These are phyloP conservation scores for Tricholoma hemisulphureum DNA, from an alignment of 768 basidiomycete species.

Conservation along the genomic window DNA sequence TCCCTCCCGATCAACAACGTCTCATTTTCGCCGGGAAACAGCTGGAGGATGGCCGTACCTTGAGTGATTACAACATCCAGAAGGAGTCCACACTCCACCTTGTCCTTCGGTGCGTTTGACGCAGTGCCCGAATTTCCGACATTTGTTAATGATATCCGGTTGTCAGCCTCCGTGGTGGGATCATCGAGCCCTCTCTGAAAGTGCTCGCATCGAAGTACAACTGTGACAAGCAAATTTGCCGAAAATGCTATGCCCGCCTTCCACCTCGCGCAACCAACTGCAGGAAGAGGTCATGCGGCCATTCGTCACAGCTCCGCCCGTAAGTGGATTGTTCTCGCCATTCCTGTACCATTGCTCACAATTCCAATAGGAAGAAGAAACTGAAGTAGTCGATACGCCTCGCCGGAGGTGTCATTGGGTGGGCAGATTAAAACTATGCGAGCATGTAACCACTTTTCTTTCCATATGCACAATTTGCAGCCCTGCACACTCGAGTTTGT, in stretches of 20 bases:
- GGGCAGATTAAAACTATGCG: background rate
- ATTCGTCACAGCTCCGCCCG: constrained; percentile 90
- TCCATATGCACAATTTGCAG: background rate
- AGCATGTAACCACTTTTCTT: background rate
- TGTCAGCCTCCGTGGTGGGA: constrained; percentile 89
- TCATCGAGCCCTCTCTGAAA: constrained; percentile 99
- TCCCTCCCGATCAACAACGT: constrained; percentile 93
- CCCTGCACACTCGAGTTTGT: background rate
- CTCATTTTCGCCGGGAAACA: constrained; percentile 98
- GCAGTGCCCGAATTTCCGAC: background rate
- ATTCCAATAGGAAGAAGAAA: constrained; percentile 17
- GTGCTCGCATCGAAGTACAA: constrained; percentile 97
- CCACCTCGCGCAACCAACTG: constrained; percentile 99
- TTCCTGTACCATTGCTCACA: background rate
- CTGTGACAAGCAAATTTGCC: constrained; percentile 99
- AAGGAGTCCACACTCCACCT: constrained; percentile 98
- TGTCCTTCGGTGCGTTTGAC: constrained; percentile 78
- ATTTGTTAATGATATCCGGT: background rate
- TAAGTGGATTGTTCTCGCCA: constrained; percentile 39
- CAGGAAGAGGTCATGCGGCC: constrained; percentile 91
- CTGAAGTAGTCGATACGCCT: constrained; percentile 19
- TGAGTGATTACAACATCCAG: constrained; percentile 97
- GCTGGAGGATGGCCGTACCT: constrained; percentile 95
- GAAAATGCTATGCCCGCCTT: constrained; percentile 99
- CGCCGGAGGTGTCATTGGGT: background rate